Evolutionary conservation across 2,329 filamentous ascomycete species (phyloP).

Genomic region (Beauveria varroae): DNA sequence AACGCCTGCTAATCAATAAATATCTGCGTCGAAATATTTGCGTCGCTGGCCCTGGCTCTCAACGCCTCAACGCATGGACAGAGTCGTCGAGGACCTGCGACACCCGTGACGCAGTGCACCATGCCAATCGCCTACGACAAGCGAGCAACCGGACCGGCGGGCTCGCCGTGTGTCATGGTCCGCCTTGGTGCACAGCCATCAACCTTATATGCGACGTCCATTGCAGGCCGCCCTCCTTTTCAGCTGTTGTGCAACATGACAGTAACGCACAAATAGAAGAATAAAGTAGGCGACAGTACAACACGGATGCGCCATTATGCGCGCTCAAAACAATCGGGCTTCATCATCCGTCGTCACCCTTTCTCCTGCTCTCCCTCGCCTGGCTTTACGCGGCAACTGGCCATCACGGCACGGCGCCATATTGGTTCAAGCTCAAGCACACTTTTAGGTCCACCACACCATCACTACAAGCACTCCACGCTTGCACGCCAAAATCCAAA

Average conservation of each 20-base stretch:
- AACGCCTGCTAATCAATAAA: neutral
- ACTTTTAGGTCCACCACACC: conserved; percentile 10
- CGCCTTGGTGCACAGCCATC: neutral
- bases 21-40: neutral
- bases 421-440: conserved; percentile 6
- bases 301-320: neutral
- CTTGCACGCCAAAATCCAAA: conserved; percentile 1
- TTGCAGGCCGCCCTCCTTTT: neutral
- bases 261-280: neutral
- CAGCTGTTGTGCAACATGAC: neutral
- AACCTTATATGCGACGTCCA: neutral
- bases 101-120: conserved; percentile 1
- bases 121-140: neutral
- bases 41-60: neutral
- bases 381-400: neutral
- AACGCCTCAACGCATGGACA: neutral
- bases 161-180: neutral
- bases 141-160: neutral
- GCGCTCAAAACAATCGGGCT: neutral
- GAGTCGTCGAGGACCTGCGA: neutral
- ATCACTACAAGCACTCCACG: neutral
- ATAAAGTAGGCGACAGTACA: neutral
- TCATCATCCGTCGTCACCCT: neutral
- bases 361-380: neutral
- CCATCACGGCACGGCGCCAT: neutral